Evolutionary conservation across 2,329 filamentous ascomycete genomes (phyloP).

Genomic region (Peltaster fructicola): DNA sequence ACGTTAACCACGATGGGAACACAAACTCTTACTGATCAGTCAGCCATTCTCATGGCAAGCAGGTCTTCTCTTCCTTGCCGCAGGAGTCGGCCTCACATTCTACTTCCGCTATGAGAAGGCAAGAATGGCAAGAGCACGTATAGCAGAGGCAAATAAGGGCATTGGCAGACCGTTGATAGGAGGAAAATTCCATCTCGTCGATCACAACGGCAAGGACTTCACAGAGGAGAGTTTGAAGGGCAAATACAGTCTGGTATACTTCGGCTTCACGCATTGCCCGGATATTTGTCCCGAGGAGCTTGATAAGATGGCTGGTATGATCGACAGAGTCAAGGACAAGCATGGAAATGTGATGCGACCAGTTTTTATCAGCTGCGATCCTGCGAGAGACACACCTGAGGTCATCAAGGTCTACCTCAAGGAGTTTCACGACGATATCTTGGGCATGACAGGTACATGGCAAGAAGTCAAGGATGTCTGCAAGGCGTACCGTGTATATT

Average conservation of each 20-base stretch:
- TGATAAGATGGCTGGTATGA: slow-evolving; percentile 97
- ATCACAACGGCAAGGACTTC: slow-evolving; percentile 64
- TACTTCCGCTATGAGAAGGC: slow-evolving; percentile 92
- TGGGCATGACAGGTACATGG: slow-evolving; percentile 85
- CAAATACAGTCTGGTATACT: slow-evolving; percentile 79
- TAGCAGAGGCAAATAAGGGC: slow-evolving; percentile 84
- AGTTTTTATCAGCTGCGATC: slow-evolving; percentile 91
- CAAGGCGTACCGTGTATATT: slow-evolving; percentile 94
- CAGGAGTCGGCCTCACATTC: slow-evolving; percentile 59
- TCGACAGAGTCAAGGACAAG: slow-evolving; percentile 45
- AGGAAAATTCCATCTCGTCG: slow-evolving; percentile 63
- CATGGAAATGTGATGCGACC: slow-evolving; percentile 43
- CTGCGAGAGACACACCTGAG: slow-evolving; percentile 70
- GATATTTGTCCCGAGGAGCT: slow-evolving; percentile 98
- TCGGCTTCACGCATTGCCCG: slow-evolving; percentile 94
- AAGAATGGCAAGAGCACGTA: slow-evolving; percentile 71
- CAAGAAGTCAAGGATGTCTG: slow-evolving; percentile 87
- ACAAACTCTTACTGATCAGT: slow-evolving; percentile 2
- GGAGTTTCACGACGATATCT: slow-evolving; percentile 75
- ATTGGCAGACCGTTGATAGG: slow-evolving; percentile 87
- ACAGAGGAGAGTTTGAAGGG: slow-evolving; percentile 70
- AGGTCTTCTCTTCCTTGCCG: slow-evolving; percentile 64
- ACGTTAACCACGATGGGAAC: slow-evolving; percentile 12
- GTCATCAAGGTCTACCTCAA: slow-evolving; percentile 70
- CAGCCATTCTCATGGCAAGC: slow-evolving; percentile 91